Percentiles rank a stretch among this genome's conserved stretches.
phyloP scores from a whole-genome alignment of 768 basidiomycete species.

The Butyriboletus loyo region DNA sequence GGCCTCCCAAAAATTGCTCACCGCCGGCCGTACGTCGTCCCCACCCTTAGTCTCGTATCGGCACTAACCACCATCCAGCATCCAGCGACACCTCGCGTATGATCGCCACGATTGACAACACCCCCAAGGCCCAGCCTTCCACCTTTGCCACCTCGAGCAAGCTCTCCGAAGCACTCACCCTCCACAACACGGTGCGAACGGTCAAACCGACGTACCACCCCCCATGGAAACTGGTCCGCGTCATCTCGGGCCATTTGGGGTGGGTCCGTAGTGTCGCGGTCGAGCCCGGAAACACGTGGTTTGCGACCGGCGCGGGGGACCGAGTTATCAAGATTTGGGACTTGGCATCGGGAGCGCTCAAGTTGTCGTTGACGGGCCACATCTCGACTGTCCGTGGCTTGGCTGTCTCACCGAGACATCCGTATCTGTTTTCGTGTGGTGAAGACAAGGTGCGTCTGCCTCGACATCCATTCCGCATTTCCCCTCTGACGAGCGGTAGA shows the following conservation, averaged over 20 bases:
- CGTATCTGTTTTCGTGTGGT: conserved; percentile 95
- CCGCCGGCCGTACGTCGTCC: conserved; percentile 57
- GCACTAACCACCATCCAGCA: conserved; percentile 23
- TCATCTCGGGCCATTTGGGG: conserved; percentile 96
- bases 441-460: conserved; percentile 82
- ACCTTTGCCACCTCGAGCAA: conserved; percentile 62
- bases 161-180: conserved; percentile 85
- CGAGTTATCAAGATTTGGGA: conserved; percentile 99
- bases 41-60: neutral
- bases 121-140: conserved; percentile 63
- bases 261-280: conserved; percentile 97
- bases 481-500: conserved; percentile 44
- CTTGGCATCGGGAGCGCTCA: conserved; percentile 93
- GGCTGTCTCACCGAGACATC: conserved; percentile 89
- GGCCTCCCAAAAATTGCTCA: conserved; percentile 61
- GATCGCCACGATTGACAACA: conserved; percentile 74
- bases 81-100: conserved; percentile 55
- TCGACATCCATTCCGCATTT: neutral
- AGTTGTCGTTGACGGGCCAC: conserved; percentile 94
- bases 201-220: conserved; percentile 96
- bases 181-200: conserved; percentile 91
- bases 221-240: conserved; percentile 93
- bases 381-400: conserved; percentile 95
- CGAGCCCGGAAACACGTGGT: conserved; percentile 98
- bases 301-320: conserved; percentile 96